Evolutionary conservation across 441 rosid species (phyloP).

Genomic region (Erodium texanum): DNA sequence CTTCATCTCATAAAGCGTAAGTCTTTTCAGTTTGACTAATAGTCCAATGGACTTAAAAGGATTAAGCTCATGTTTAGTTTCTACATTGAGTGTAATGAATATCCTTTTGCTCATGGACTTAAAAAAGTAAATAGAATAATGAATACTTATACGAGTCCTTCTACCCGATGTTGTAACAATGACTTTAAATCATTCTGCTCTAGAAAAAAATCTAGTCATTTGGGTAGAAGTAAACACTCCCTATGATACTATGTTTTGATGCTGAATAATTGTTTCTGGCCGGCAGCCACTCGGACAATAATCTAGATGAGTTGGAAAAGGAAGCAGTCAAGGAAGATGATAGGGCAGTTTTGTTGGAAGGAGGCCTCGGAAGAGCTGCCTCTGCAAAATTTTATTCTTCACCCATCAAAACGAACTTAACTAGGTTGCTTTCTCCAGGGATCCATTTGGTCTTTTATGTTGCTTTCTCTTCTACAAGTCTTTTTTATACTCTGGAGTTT

Average conservation of each 20-base stretch:
- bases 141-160: too few relatives aligned
- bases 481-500: conserved; percentile 18
- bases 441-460: conserved; percentile 6
- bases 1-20: conserved; percentile 66
- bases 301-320: conserved; percentile 49
- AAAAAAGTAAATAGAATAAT: too few relatives aligned
- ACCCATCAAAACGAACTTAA: conserved; percentile 56
- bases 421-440: conserved; percentile 39
- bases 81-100: background rate
- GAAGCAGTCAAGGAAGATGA: conserved; percentile 72
- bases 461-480: conserved; percentile 7
- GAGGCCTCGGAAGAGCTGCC: conserved; percentile 71
- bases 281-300: conserved; percentile 85
- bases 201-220: background rate
- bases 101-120: background rate
- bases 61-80: conserved; percentile 1
- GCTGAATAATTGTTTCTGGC: conserved; percentile 14
- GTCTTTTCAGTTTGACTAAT: conserved; percentile 21
- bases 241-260: background rate
- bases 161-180: too few relatives aligned
- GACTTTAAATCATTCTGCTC: background rate
- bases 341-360: conserved; percentile 75
- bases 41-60: conserved; percentile 1
- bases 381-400: conserved; percentile 56
- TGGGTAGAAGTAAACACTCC: background rate